Evolutionary conservation across 108 stramenopile genomes (phyloP).

Genomic region (Fragilariopsis cylindrus): DNA sequence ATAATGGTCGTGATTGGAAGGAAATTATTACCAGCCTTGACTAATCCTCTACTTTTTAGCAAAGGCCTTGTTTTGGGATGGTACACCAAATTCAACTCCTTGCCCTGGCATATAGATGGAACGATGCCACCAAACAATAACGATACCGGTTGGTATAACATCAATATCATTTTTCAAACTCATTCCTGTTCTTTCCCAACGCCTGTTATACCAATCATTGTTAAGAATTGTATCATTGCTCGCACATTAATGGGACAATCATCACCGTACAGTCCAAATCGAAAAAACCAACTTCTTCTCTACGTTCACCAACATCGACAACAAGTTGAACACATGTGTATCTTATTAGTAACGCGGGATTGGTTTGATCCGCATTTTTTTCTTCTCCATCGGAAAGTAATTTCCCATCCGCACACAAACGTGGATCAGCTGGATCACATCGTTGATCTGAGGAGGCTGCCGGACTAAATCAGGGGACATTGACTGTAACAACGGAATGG

Average conservation of each 20-base stretch:
- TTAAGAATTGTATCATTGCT: constrained; percentile 48
- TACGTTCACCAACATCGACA: constrained; percentile 50
- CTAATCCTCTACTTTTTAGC: constrained; percentile 43
- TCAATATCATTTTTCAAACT: constrained; percentile 43
- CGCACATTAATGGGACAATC: constrained; percentile 42
- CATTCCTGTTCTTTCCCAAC: constrained; percentile 31
- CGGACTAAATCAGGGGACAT: too few relatives aligned
- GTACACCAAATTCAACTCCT: constrained; percentile 69
- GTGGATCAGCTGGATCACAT: too few relatives aligned
- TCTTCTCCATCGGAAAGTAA: too few relatives aligned
- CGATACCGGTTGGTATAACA: constrained; percentile 29
- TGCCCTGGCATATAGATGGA: constrained; percentile 40
- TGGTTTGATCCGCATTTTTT: neutral
- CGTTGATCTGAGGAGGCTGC: too few relatives aligned
- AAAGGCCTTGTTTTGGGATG: constrained; percentile 61
- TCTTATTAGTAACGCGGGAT: constrained; percentile 31
- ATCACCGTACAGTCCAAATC: constrained; percentile 71
- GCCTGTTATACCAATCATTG: constrained; percentile 40
- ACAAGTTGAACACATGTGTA: constrained; percentile 61
- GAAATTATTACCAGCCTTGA: constrained; percentile 48
- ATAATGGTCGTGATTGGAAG: constrained; percentile 55
- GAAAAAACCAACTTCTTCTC: constrained; percentile 48
- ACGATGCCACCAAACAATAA: constrained; percentile 41
- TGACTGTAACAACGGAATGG: too few relatives aligned
- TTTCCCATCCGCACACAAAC: too few relatives aligned